Percentiles rank a stretch among this genome's conserved stretches.
These are phyloP conservation scores for Rhodosporidiobolus sp. DNA, from an alignment of 768 basidiomycete species.

Conservation along the genomic window DNA sequence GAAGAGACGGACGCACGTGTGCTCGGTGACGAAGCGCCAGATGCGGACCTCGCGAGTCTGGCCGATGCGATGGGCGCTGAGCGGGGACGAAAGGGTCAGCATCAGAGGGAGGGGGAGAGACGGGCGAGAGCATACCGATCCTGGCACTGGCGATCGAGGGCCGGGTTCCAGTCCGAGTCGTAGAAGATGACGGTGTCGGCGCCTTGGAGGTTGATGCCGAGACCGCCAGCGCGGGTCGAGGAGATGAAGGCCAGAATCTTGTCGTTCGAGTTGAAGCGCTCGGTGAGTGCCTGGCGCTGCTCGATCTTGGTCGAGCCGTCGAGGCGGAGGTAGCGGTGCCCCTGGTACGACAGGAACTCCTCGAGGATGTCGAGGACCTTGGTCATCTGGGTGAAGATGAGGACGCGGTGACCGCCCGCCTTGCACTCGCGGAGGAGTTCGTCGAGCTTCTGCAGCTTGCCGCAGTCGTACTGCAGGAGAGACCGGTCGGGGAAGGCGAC, in stretches of 20 bases:
- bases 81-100: not conserved
- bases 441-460: slow-evolving; percentile 84
- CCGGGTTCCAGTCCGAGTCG: slow-evolving; percentile 53
- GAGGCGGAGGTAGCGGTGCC: slow-evolving; percentile 86
- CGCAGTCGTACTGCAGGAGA: slow-evolving; percentile 90
- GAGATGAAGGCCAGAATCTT: slow-evolving; percentile 53
- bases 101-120: slow-evolving; percentile 51
- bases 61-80: slow-evolving; percentile 46
- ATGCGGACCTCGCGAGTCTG: slow-evolving; percentile 87
- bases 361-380: slow-evolving; percentile 89
- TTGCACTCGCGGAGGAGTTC: slow-evolving; percentile 76
- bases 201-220: slow-evolving; percentile 80
- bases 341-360: slow-evolving; percentile 85
- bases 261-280: slow-evolving; percentile 53
- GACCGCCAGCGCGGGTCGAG: slow-evolving; percentile 55
- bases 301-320: slow-evolving; percentile 95
- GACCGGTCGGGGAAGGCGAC: slow-evolving; percentile 90
- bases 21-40: slow-evolving; percentile 71
- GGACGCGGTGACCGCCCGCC: slow-evolving; percentile 77
- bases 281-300: slow-evolving; percentile 61
- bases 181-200: slow-evolving; percentile 54
- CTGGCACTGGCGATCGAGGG: slow-evolving; percentile 54
- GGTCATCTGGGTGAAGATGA: slow-evolving; percentile 99
- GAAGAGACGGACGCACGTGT: slow-evolving; percentile 39
- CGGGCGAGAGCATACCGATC: slow-evolving; percentile 44